phyloP scores from a whole-genome alignment of 2,329 filamentous ascomycete genomes.

The Blastomyces percursus region DNA sequence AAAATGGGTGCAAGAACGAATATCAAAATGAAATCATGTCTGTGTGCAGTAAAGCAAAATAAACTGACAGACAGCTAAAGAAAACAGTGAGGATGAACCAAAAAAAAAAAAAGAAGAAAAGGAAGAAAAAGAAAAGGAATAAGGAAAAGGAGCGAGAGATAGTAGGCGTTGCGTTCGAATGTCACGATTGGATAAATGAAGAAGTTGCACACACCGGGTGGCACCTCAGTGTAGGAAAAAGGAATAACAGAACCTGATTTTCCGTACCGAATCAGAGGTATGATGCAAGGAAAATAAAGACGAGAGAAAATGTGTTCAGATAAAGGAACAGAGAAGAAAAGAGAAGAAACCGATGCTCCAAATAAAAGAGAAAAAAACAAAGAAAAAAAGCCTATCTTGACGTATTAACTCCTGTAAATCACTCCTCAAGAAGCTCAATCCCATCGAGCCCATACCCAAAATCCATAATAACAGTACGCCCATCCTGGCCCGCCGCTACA shows the following conservation, averaged over 20 bases:
- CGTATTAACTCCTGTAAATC: slow-evolving; percentile 15
- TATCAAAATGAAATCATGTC: slow-evolving; percentile 4
- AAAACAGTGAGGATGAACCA: background rate
- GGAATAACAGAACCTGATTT: background rate
- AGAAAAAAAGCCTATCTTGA: background rate
- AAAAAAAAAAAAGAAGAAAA: background rate
- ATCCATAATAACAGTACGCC: slow-evolving; percentile 85
- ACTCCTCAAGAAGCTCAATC: slow-evolving; percentile 41
- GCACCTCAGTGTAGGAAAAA: background rate
- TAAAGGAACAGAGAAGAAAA: background rate
- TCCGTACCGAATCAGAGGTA: background rate
- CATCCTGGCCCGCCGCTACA: slow-evolving; percentile 88
- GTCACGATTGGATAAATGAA: no score
- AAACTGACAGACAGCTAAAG: background rate
- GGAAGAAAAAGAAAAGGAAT: background rate
- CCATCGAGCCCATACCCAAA: slow-evolving; percentile 54
- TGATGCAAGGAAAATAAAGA: background rate
- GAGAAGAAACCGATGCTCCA: background rate
- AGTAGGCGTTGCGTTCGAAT: background rate
- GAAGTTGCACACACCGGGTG: background rate
- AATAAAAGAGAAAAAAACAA: background rate
- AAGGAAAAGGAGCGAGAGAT: background rate
- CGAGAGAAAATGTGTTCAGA: background rate
- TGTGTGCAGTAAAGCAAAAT: background rate
- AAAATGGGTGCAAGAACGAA: slow-evolving; percentile 13